phyloP scores from a whole-genome alignment of 345 rosid species.

The Geranium rotundifolium region DNA sequence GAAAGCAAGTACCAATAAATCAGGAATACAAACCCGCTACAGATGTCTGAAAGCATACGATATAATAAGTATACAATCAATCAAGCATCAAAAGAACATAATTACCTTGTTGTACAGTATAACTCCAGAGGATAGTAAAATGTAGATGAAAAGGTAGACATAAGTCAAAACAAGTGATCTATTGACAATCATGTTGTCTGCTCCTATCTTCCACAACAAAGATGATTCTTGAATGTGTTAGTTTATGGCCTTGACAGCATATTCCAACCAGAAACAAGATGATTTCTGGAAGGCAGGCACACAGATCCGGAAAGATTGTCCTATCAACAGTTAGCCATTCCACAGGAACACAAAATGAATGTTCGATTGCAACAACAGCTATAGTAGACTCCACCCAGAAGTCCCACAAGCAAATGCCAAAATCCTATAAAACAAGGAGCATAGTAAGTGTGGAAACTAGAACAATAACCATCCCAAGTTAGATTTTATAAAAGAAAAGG shows the following conservation, averaged over 20 bases:
- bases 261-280: neutral
- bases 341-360: neutral
- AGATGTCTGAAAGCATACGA: neutral
- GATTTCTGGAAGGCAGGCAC: neutral
- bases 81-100: neutral
- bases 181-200: slow-evolving; percentile 43
- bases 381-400: no score
- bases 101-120: slow-evolving; percentile 91
- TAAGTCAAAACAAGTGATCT: slow-evolving; percentile 77
- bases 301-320: no score
- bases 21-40: neutral
- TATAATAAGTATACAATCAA: neutral
- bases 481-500: no score
- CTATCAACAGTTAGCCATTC: neutral
- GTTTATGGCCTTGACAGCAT: neutral
- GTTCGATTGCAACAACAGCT: neutral
- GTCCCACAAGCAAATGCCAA: neutral
- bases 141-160: slow-evolving; percentile 67
- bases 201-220: slow-evolving; percentile 15
- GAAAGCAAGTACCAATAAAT: no score
- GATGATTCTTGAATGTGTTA: neutral
- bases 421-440: neutral
- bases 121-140: slow-evolving; percentile 81
- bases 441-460: neutral
- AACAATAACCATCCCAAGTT: neutral